Evolutionary conservation across 495 filamentous ascomycete species (phyloP), one percentile per base, ranked within the genome.

Genomic region (Podospora sp.): DNA sequence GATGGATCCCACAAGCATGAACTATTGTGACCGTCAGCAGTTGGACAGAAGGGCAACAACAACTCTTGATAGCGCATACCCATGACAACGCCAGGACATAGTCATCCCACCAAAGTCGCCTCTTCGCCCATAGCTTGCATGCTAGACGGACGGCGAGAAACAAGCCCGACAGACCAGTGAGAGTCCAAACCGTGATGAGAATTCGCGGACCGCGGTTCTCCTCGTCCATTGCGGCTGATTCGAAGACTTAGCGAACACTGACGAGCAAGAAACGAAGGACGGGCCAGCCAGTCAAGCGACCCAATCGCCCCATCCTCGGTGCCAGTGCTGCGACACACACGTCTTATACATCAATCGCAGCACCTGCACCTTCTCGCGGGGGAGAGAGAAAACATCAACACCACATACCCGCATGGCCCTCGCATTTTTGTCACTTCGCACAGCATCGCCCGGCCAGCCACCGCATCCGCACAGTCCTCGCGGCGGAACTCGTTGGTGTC

Each of bases 71-170:
- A 35, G 24, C 29, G 51, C 74, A 62, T 62, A 77, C 78, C 78
- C 77, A 80, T 27, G 75, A 76, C 12, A 74, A 35, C 20, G 70
- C 63, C 57, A 78, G 64, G 20, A 80, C 60, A 51, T 73, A 69
- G 60, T 80, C 78, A 59, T 80, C 78, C 76, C 76, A 79, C 76
- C 77, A 78, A 4, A 79, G 66, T 0, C 65, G 62, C 18, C 74
- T 68, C 14, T 70, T 63, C 0, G 65, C 69, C 16, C 64, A 65
- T 14, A 71, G 50, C 60, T 79, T 80, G 68, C 77, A 80, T 62
- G 66, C 72, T 9, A 76, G 18, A 14, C 78, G 68, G 8, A 78
- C 68, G 18, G 49, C 61, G 21, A 80, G 69, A 49, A 78, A 77
- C n/a, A 68, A 14, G 12, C 66, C 60, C 21, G 78, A 66, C 0